Evolutionary conservation across 2,329 filamentous ascomycete species (phyloP).

Genomic region (Dendryphion nanum): DNA sequence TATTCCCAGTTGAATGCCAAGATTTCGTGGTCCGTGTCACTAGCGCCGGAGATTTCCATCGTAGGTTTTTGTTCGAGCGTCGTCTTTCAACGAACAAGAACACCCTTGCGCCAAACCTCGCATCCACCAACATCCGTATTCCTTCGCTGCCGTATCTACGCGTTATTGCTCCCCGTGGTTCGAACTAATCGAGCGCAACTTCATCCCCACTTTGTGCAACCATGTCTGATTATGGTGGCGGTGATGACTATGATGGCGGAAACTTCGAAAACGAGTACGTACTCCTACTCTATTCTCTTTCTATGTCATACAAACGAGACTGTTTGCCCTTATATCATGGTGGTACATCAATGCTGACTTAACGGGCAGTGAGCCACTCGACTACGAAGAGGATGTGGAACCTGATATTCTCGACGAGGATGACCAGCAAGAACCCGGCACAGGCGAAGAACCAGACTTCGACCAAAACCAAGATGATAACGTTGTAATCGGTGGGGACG

Average conservation of each 20-base stretch:
- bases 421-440: slow-evolving; percentile 55
- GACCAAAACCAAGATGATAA: slow-evolving; percentile 36
- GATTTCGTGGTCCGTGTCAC: slow-evolving; percentile 4
- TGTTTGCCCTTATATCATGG: not conserved
- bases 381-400: slow-evolving; percentile 62
- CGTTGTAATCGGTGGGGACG: slow-evolving; percentile 51
- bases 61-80: slow-evolving; percentile 11
- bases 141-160: too few species aligned
- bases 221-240: slow-evolving; percentile 49
- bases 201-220: slow-evolving; percentile 6
- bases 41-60: not conserved
- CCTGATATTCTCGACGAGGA: slow-evolving; percentile 65
- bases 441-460: slow-evolving; percentile 35
- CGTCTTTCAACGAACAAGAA: slow-evolving; percentile 11
- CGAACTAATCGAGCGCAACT: not conserved
- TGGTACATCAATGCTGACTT: not conserved
- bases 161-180: too few species aligned
- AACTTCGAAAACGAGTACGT: slow-evolving; percentile 33
- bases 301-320: not conserved
- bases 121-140: not conserved
- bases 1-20: slow-evolving; percentile 5
- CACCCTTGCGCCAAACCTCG: not conserved
- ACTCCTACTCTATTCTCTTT: not conserved
- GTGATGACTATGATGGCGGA: slow-evolving; percentile 30
- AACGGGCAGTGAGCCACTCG: slow-evolving; percentile 35